Percentiles rank a stretch among this genome's conserved stretches.
These are phyloP conservation scores for Lodderomyces theae DNA, from an alignment of 1,139 yeast genomes.

Conservation along the genomic window DNA sequence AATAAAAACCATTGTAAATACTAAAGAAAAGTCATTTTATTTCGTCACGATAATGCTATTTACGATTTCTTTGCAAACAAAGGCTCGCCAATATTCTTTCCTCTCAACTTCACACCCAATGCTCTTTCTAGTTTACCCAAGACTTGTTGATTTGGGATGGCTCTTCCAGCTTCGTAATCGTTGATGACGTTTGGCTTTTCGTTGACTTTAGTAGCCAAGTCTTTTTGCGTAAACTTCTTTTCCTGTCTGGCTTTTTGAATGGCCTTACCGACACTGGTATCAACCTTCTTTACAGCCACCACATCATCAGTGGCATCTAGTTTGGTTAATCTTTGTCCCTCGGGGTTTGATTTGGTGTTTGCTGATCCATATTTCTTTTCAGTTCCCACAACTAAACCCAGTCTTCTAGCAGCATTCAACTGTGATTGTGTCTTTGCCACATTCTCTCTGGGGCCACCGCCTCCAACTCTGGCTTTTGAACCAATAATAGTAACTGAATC, in stretches of 20 bases:
- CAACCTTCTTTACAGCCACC: slow-evolving; percentile 88
- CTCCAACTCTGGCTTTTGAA: slow-evolving; percentile 81
- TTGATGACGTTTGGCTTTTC: slow-evolving; percentile 95
- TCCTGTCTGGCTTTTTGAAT: slow-evolving; percentile 86
- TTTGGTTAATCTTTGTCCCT: slow-evolving; percentile 92
- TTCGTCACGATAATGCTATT: slow-evolving; percentile 1
- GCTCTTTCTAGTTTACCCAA: slow-evolving; percentile 92
- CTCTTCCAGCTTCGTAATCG: slow-evolving; percentile 97
- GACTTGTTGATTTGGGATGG: slow-evolving; percentile 93
- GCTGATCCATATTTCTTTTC: slow-evolving; percentile 88
- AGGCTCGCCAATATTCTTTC: slow-evolving; percentile 93
- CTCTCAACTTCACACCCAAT: slow-evolving; percentile 91
- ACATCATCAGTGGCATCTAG: slow-evolving; percentile 92
- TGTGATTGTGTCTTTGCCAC: slow-evolving; percentile 79
- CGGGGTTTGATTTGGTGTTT: slow-evolving; percentile 66
- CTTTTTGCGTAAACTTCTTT: slow-evolving; percentile 89
- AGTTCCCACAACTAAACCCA: slow-evolving; percentile 83
- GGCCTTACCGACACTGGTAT: slow-evolving; percentile 80
- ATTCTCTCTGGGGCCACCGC: slow-evolving; percentile 81
- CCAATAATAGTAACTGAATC: slow-evolving; percentile 88
- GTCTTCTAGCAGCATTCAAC: slow-evolving; percentile 90
- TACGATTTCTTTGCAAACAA: slow-evolving; percentile 66
- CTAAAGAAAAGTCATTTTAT: not conserved
- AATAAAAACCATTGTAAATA: not conserved
- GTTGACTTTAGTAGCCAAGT: slow-evolving; percentile 88